phyloP scores from a whole-genome alignment of 2,329 filamentous ascomycete species.

The Fusarium bulbicola region DNA sequence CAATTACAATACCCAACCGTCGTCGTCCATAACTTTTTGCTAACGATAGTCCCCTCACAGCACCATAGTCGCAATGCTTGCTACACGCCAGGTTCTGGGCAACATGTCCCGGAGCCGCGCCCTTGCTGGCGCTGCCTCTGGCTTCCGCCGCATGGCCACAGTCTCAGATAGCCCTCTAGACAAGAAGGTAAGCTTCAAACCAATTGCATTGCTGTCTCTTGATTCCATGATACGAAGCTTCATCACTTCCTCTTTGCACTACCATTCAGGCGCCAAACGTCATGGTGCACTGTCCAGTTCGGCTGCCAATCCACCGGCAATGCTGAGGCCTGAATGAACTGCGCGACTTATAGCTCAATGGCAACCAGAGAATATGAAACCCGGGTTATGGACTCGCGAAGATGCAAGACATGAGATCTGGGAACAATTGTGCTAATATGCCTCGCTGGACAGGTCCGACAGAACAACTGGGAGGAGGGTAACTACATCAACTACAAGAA shows the following conservation, averaged over 20 bases:
- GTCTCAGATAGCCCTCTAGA: conserved; percentile 86
- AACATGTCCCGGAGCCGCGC: conserved; percentile 69
- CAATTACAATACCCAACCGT: neutral
- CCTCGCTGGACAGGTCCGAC: conserved; percentile 69
- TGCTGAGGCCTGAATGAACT: neutral
- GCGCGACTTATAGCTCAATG: neutral
- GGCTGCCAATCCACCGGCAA: conserved; percentile 11
- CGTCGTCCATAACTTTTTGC: neutral
- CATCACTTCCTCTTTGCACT: neutral
- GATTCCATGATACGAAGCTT: neutral
- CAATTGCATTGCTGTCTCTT: neutral
- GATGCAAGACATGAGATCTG: neutral
- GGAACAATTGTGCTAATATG: conserved; percentile 27
- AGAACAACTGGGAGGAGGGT: conserved; percentile 95
- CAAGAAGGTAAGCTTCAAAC: conserved; percentile 73
- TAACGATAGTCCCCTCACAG: neutral
- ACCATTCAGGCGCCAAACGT: conserved; percentile 8
- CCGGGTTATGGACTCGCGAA: neutral
- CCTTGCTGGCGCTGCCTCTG: conserved; percentile 64
- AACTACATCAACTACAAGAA: conserved; percentile 99
- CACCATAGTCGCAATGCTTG: conserved; percentile 63
- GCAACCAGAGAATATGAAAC: neutral
- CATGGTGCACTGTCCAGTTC: conserved; percentile 21
- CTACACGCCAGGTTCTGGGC: conserved; percentile 76
- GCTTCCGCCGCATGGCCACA: conserved; percentile 81